These are phyloP conservation scores for Phanerochaete carnosa DNA, from an alignment of 768 basidiomycete genomes.

Conservation along the genomic window DNA sequence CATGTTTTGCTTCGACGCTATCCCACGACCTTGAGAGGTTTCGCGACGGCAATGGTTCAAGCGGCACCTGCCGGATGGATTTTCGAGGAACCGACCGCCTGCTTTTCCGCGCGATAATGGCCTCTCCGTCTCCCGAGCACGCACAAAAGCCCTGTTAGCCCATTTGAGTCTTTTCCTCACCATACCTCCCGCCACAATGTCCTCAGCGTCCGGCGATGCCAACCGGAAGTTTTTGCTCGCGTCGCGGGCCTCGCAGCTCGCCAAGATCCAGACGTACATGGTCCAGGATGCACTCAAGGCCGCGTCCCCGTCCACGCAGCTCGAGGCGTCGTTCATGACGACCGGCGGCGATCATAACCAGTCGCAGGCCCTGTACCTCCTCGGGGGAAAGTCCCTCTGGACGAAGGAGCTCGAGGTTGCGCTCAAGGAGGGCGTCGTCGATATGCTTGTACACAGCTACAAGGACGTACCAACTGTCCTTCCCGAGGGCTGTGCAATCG, in stretches of 20 bases:
- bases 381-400: conserved; percentile 94
- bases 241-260: conserved; percentile 84
- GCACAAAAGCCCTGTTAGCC: background rate
- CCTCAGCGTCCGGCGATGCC: background rate
- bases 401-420: conserved; percentile 94
- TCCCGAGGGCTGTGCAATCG: conserved; percentile 81
- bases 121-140: background rate
- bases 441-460: conserved; percentile 89
- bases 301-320: conserved; percentile 47
- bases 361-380: conserved; percentile 76
- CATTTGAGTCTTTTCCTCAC: background rate
- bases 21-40: conserved; percentile 1
- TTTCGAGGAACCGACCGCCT: background rate
- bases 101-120: background rate
- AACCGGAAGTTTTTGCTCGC: conserved; percentile 68
- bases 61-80: conserved; percentile 1
- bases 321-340: conserved; percentile 60
- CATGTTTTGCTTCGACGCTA: background rate
- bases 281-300: conserved; percentile 63
- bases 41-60: background rate
- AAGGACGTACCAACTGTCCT: conserved; percentile 93
- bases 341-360: conserved; percentile 89
- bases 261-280: conserved; percentile 84
- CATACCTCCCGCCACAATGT: background rate
- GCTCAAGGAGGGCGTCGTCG: conserved; percentile 66